These are phyloP conservation scores for maize (Zea mays) DNA, from an alignment of 176 grass and related monocot species.

Conservation along the genomic window DNA sequence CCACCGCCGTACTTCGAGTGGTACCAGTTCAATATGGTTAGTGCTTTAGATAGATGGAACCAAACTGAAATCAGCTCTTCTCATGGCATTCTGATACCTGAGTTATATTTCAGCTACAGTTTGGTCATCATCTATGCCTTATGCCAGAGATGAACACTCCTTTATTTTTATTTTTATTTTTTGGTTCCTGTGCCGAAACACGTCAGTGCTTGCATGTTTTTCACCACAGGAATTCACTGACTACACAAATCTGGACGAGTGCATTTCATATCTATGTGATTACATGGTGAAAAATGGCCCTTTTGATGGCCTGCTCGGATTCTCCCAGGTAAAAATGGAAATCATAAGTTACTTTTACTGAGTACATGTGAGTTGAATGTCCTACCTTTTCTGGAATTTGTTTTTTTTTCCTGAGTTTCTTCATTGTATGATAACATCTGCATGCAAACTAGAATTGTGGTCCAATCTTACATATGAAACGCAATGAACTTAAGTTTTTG, in stretches of 20 bases:
- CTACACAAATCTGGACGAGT: slow-evolving; percentile 82
- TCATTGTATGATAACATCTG: slow-evolving; percentile 1
- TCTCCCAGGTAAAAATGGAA: slow-evolving; percentile 71
- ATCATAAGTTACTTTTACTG: background rate
- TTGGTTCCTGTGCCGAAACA: background rate
- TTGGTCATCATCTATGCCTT: background rate
- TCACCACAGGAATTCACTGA: slow-evolving; percentile 70
- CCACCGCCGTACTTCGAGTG: slow-evolving; percentile 84
- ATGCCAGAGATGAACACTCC: background rate
- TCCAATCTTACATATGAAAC: background rate
- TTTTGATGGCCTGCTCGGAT: slow-evolving; percentile 80
- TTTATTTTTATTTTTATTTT: background rate
- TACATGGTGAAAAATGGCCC: slow-evolving; percentile 85
- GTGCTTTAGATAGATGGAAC: background rate
- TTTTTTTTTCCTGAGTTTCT: background rate
- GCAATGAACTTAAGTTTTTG: background rate
- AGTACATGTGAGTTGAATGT: background rate
- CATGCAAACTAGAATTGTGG: slow-evolving; percentile 9
- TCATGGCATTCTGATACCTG: background rate
- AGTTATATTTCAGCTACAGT: background rate
- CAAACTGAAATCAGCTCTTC: background rate
- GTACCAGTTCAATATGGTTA: slow-evolving; percentile 88
- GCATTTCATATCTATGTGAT: slow-evolving; percentile 63
- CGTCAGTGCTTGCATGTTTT: background rate
- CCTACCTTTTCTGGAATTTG: background rate